Base-by-base conservation (phyloP, 306 rosid genomes). In the Cercis canadensis region DNA sequence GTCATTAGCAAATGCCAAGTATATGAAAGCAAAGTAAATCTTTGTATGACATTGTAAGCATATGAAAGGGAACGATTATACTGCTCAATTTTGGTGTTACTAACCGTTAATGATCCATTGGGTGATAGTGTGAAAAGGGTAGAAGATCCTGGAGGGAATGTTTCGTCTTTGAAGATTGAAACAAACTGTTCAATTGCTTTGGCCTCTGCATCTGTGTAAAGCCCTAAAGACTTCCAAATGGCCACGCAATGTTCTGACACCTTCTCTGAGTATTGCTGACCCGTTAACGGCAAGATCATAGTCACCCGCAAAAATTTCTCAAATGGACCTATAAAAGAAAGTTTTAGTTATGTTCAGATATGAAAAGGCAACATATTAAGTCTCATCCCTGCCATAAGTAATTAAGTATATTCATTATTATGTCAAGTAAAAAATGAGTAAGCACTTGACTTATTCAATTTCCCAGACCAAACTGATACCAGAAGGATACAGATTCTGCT, bases 201-300 rank as follows among this genome's bases (percentile, higher is more conserved):
- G 32, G 75, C 92, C 72, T 89, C 98, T 36, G 79, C 81, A 2
- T 93, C 90, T 0, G 81, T 82, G n/a, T 87, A 93, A 13, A 85
- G 73, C 10, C 98, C 96, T 7, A 74, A 33, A 0, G 90, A 69
- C 41, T 93, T 90, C 97, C 89, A 79, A 55, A 75, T 73, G 4
- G 78, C 87, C 11, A 47, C 80, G 19, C 96, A 87, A 29, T 88
- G 90, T 56, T 93, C 92, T 1, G 96, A 39, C 0, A 90, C 93
- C 62, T 84, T 93, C 77, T 79, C 80, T 0, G 83, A 83, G 49
- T 85, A 93, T 67, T 87, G 87, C 13, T 37, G 47, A 45, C 96
- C 98, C 3, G 82, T 58, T 13, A 93, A 40, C 0, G 86, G 84
- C 68, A 72, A 60, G 39, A 90, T 57, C 75, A 78, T 78, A 0